Base-by-base conservation (phyloP, 306 rosid species). In the Cicer chorassanicum region DNA sequence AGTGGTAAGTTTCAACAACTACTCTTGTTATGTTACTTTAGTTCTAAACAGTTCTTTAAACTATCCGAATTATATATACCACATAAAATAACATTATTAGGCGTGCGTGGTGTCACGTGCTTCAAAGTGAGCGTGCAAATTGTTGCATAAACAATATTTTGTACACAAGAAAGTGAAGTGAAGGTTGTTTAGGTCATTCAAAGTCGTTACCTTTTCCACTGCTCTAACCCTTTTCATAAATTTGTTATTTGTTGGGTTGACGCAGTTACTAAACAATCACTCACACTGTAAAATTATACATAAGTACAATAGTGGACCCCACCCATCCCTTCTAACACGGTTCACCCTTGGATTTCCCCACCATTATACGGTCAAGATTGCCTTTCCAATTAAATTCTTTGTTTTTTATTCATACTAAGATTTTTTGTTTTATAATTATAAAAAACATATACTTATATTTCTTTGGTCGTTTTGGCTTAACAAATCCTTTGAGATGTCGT, bases 131-230 rank as follows among this genome's bases (percentile, higher is more conserved):
- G 86, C 78, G 81, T 79, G 78, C n/a, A 36, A 18, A 19, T 11
- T 6, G 34, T 12, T 8, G 24, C 1, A 46, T 1, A 21, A 44
- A 29, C 36, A 76, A 16, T 14, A 2, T 16, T 9, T 3, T 2
- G 36, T 13, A 6, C 16, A 13, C 3, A 34, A 46, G 38, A 70
- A 70, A 78, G 65, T 49, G 65, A 78, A 70, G 19, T 6, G 8
- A 54, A 56, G 34, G 72, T 77, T 43, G 77, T 82, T 82, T 78
- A 63, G 74, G 73, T 73, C 83, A 74, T 82, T 78, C 9, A 54
- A 73, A 68, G 86, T 83, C 81, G 78, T 48, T 78, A 64, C 71
- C 75, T 69, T 78, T 73, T 83, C 78, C 66, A 70, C 72, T 64
- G 70, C 74, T 29, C 16, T 18, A 60, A 14, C 70, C 36, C 61